A percentile compares a stretch with the other conserved stretches of the same genome.
Evolutionary conservation across 140 eudicot species (phyloP).

Genomic region (Erigeron philadelphicus): DNA sequence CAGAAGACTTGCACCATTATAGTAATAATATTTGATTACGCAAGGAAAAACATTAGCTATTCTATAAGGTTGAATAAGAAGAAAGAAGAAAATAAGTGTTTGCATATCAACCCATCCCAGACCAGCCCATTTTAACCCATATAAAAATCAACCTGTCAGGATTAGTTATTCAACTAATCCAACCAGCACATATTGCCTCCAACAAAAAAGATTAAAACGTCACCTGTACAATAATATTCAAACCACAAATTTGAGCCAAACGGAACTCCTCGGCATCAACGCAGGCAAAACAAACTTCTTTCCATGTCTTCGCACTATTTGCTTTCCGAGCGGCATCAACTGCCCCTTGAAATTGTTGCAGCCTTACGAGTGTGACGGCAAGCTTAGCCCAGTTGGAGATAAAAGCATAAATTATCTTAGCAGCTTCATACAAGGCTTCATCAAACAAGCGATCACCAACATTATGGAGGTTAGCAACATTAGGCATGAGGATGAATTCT

Average conservation of each 20-base stretch:
- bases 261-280: constrained; percentile 99
- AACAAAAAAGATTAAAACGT: not conserved
- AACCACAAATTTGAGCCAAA: constrained; percentile 98
- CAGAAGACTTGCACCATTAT: too few species aligned
- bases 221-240: constrained; percentile 94
- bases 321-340: constrained; percentile 99
- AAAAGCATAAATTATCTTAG: constrained; percentile 89
- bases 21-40: too few species aligned
- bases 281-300: constrained; percentile 98
- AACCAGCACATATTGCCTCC: constrained; percentile 2
- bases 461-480: constrained; percentile 88
- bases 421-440: constrained; percentile 92
- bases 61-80: not conserved
- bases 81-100: not conserved
- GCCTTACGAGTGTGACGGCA: constrained; percentile 81
- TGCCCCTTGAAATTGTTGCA: constrained; percentile 96
- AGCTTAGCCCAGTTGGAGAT: constrained; percentile 96
- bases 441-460: constrained; percentile 96
- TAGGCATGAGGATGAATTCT: constrained; percentile 95
- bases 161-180: not conserved
- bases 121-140: not conserved
- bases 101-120: not conserved
- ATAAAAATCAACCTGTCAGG: not conserved
- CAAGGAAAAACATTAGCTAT: not conserved
- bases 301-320: constrained; percentile 96